Evolutionary conservation across 768 basidiomycete species (phyloP).

Genomic region (Trametes cinnabarina): DNA sequence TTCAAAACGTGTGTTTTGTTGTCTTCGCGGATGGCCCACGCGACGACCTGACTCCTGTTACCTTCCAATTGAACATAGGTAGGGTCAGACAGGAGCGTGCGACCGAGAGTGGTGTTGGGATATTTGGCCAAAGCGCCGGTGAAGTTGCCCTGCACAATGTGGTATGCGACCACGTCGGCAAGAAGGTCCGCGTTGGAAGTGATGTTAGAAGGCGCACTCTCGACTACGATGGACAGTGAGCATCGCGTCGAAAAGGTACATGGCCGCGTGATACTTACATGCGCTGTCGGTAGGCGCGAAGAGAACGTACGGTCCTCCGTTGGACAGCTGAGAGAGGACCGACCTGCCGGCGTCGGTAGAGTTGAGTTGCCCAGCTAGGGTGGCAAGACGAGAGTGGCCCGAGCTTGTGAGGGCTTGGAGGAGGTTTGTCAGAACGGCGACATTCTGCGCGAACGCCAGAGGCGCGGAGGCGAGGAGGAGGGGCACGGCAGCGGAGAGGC

Average conservation of each 20-base stretch:
- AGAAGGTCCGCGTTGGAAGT: conserved; percentile 36
- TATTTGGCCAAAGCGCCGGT: conserved; percentile 39
- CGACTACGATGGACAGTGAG: conserved; percentile 19
- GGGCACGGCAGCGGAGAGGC: conserved; percentile 1
- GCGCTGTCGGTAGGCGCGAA: conserved; percentile 60
- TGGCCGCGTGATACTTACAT: conserved; percentile 35
- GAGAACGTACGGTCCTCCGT: conserved; percentile 44
- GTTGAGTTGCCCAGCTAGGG: conserved; percentile 41
- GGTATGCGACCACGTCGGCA: conserved; percentile 54
- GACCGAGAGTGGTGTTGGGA: conserved; percentile 62
- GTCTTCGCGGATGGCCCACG: conserved; percentile 39
- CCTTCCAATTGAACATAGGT: conserved; percentile 54
- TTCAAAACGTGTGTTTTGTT: conserved; percentile 48
- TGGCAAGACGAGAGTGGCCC: conserved; percentile 44
- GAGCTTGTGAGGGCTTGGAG: conserved; percentile 36
- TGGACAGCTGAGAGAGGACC: conserved; percentile 43
- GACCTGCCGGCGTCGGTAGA: conserved; percentile 40
- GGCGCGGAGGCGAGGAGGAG: conserved; percentile 20
- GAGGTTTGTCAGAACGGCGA: conserved; percentile 32
- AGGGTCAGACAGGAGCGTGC: conserved; percentile 56
- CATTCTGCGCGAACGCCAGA: conserved; percentile 33
- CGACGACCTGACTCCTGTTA: conserved; percentile 54
- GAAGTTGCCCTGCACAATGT: conserved; percentile 55
- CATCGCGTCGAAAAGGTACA: not conserved
- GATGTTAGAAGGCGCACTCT: conserved; percentile 33